Base-by-base conservation (phyloP, 441 rosid genomes). In the Erysimum cheiri region DNA sequence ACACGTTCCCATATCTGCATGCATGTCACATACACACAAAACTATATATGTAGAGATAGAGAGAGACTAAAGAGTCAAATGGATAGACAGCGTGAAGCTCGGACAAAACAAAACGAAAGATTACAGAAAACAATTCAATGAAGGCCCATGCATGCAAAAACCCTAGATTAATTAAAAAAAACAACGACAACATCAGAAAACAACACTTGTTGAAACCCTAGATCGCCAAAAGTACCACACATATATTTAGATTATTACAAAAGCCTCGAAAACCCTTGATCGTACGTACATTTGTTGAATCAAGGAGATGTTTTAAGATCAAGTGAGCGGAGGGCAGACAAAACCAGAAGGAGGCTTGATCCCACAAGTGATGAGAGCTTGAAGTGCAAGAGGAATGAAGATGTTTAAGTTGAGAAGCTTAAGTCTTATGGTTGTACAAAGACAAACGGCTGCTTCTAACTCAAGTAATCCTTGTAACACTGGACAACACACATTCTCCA, bases 391-490 rank as follows among this genome's bases (percentile, higher is more conserved):
- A 49, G 96, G 89, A 46, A 84, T 72, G 76, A 82, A 82, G 33
- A 89, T 80, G 67, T 84, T 84, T 47, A 89, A 65, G 83, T 86
- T 86, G 14, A 89, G 87, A 52, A 89, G 85, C 86, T 85, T 87
- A 41, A 85, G 77, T 80, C 86, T 87, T 72, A 89, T 78, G 31
- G 85, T 74, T 3, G 91, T 87, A 76, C 96, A 89, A 60, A 89
- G 85, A 78, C 96, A 89, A 70, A 83, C 48, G 1, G 92, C 96
- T 37, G 96, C 96, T 79, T 87, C 91, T 32, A 85, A 66, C 82
- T 89, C 92, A 36, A 87, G 77, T 73, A 89, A 60, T 53, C 96
- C 96, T 60, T 65, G 56, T 33, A 89, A 60, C 58, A 89, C 81
- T 4, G 92, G 92, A 66, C 96, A 89, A 50, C 96, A 89, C 33